Percentiles rank a stretch among this genome's conserved stretches.
Evolutionary conservation across 2,329 filamentous ascomycete species (phyloP).

Genomic region (Alternaria burnsii): DNA sequence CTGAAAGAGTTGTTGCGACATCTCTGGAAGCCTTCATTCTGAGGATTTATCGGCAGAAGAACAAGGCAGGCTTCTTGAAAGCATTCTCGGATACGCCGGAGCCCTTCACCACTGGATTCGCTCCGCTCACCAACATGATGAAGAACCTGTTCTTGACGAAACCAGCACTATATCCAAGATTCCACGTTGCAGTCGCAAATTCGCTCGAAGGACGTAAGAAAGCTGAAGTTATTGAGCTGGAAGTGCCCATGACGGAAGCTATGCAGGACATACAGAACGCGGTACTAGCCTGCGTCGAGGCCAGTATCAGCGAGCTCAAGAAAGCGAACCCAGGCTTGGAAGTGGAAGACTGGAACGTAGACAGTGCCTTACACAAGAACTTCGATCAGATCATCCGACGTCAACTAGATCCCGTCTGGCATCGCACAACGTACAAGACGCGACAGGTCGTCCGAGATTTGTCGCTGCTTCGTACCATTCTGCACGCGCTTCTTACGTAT

Average conservation of each 20-base stretch:
- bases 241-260: slow-evolving; percentile 92
- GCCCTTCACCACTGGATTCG: slow-evolving; percentile 86
- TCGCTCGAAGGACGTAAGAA: slow-evolving; percentile 90
- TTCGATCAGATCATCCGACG: slow-evolving; percentile 89
- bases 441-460: slow-evolving; percentile 93
- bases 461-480: slow-evolving; percentile 80
- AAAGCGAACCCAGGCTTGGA: slow-evolving; percentile 90
- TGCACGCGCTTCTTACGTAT: slow-evolving; percentile 82
- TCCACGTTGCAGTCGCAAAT: slow-evolving; percentile 88
- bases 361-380: slow-evolving; percentile 89
- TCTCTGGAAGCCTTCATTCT: slow-evolving; percentile 95
- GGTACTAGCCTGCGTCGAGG: slow-evolving; percentile 94
- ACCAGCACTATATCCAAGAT: slow-evolving; percentile 89
- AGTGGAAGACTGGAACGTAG: slow-evolving; percentile 96
- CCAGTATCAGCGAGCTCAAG: slow-evolving; percentile 91
- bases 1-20: slow-evolving; percentile 84
- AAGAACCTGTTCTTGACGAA: slow-evolving; percentile 90
- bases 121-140: slow-evolving; percentile 88
- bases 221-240: slow-evolving; percentile 95
- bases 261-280: slow-evolving; percentile 96
- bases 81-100: slow-evolving; percentile 95
- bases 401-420: slow-evolving; percentile 96
- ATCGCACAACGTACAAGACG: slow-evolving; percentile 93
- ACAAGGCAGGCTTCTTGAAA: slow-evolving; percentile 92
- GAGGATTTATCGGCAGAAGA: slow-evolving; percentile 91